Evolutionary conservation across 169 alveolate genomes (phyloP).

Genomic region (Amoebophrya sp.): DNA sequence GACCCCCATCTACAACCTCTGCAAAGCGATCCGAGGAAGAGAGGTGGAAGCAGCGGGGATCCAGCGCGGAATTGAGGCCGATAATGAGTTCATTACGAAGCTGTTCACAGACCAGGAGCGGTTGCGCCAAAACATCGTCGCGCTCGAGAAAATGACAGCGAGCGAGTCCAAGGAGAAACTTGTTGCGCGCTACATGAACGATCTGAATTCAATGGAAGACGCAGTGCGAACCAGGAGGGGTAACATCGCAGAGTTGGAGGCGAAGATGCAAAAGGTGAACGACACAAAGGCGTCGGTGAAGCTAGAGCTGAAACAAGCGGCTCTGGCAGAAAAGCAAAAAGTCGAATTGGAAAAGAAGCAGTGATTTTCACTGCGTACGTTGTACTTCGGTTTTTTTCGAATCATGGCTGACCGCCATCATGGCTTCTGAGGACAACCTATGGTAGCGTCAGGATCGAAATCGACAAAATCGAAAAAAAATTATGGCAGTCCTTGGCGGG

Average conservation of each 20-base stretch:
- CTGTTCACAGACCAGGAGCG: slow-evolving; percentile 1
- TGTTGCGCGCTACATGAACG: background rate
- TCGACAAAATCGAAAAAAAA: too few species aligned
- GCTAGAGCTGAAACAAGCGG: background rate
- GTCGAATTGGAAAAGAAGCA: background rate
- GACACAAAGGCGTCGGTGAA: background rate
- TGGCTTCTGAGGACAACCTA: too few species aligned
- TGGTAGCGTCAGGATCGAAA: too few species aligned
- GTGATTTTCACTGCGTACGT: too few species aligned
- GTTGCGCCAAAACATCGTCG: background rate
- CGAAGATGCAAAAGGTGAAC: background rate
- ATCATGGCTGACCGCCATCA: too few species aligned
- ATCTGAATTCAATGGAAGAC: background rate
- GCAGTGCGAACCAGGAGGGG: background rate
- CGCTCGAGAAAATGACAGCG: background rate
- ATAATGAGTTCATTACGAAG: background rate
- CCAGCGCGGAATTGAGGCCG: background rate
- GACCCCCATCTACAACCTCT: background rate
- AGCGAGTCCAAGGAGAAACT: background rate
- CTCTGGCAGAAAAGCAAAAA: background rate
- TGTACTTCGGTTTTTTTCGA: too few species aligned
- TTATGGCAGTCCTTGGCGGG: too few species aligned
- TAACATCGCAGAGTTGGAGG: background rate
- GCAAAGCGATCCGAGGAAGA: background rate
- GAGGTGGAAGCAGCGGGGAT: background rate